phyloP scores from a whole-genome alignment of 2,329 filamentous ascomycete species.

The Beauveria sp. region DNA sequence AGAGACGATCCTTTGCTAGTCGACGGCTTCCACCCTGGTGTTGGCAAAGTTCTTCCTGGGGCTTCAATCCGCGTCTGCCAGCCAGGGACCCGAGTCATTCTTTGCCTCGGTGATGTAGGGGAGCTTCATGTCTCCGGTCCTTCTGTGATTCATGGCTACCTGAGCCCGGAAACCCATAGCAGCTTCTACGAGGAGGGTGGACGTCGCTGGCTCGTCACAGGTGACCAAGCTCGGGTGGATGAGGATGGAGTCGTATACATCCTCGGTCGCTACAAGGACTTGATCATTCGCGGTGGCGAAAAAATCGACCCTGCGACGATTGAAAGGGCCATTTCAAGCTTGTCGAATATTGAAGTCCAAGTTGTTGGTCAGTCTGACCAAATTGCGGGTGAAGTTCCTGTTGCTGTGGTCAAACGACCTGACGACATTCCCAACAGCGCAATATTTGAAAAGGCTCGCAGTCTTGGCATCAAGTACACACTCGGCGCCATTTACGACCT shows the following conservation, averaged over 20 bases:
- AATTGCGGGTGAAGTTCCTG: constrained; percentile 38
- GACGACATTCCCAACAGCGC: constrained; percentile 24
- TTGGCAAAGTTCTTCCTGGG: constrained; percentile 33
- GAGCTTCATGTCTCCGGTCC: constrained; percentile 33
- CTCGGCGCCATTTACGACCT: constrained; percentile 34
- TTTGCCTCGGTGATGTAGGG: constrained; percentile 26
- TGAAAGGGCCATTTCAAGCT: constrained; percentile 27
- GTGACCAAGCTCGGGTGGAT: constrained; percentile 34
- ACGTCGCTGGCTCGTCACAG: constrained; percentile 31
- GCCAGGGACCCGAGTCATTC: constrained; percentile 21
- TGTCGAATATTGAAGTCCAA: constrained; percentile 24
- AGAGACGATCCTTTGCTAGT: constrained; percentile 22
- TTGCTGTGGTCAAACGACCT: constrained; percentile 33
- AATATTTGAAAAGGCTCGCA: constrained; percentile 22
- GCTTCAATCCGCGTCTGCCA: constrained; percentile 30
- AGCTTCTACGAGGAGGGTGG: constrained; percentile 28
- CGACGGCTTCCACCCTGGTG: constrained; percentile 30
- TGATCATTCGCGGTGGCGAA: constrained; percentile 38
- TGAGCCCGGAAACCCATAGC: constrained; percentile 19
- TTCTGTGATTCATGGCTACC: constrained; percentile 28
- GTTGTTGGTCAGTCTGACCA: constrained; percentile 37
- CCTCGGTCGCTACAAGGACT: constrained; percentile 35
- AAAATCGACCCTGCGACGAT: constrained; percentile 34
- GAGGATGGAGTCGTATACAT: constrained; percentile 30
- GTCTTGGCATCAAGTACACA: constrained; percentile 30